Conservation (phyloP, 352 stramenopile genomes). For the Thraustochytrium sp. region DNA sequence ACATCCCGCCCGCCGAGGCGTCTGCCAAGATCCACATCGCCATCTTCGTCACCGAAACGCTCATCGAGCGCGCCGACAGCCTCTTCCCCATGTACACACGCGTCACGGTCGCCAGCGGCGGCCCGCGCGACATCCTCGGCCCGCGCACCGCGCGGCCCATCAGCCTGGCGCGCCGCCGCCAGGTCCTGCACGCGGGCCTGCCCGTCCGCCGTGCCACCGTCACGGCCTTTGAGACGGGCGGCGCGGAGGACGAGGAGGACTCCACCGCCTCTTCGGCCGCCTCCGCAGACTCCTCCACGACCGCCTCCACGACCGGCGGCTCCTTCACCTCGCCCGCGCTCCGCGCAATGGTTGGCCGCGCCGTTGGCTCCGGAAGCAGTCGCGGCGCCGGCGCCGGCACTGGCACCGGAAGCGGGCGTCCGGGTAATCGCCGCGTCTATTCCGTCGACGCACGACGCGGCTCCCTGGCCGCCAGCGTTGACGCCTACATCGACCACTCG, state of each 20-base stretch:
- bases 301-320: too few species aligned
- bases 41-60: slow-evolving; percentile 29
- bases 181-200: neutral
- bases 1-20: neutral
- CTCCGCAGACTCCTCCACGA: neutral
- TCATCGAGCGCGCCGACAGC: neutral
- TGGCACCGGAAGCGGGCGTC: neutral
- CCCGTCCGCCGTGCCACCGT: neutral
- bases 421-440: too few species aligned
- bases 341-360: too few species aligned
- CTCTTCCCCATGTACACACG: slow-evolving; percentile 35
- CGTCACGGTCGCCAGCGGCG: neutral
- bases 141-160: too few species aligned
- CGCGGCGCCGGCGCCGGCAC: too few species aligned
- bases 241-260: too few species aligned
- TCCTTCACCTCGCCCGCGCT: too few species aligned
- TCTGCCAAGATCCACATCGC: slow-evolving; percentile 6
- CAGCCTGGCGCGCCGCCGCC: neutral
- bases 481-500: neutral
- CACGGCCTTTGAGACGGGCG: too few species aligned
- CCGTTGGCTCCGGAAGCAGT: too few species aligned
- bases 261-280: too few species aligned
- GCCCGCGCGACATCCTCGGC: too few species aligned
- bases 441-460: neutral
- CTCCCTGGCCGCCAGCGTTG: neutral